These are phyloP conservation scores for Lipomyces oligophaga DNA, from an alignment of 805 yeast genomes.

Conservation along the genomic window DNA sequence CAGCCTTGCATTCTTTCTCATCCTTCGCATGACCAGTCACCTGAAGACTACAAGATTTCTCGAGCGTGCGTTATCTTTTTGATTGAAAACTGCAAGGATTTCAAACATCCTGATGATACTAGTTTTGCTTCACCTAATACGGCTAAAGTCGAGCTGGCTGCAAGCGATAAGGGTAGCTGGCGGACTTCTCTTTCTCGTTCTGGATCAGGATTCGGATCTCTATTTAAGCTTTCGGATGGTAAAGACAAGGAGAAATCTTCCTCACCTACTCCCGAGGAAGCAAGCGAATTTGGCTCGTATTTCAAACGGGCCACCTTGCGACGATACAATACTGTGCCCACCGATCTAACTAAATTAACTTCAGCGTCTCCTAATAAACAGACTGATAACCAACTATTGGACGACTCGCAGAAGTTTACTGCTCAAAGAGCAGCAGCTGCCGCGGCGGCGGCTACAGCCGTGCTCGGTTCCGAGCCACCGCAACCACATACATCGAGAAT, in stretches of 20 bases:
- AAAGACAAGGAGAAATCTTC: conserved; percentile 4
- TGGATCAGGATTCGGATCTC: conserved; percentile 6
- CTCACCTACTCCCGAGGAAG: neutral
- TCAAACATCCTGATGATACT: conserved; percentile 34
- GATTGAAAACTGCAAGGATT: conserved; percentile 76
- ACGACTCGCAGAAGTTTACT: neutral
- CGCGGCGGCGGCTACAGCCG: neutral
- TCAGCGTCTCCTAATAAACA: neutral
- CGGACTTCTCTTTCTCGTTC: conserved; percentile 12
- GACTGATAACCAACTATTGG: neutral
- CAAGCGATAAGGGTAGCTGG: neutral
- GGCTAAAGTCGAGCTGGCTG: neutral
- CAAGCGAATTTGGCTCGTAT: neutral
- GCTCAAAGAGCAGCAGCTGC: conserved; percentile 2
- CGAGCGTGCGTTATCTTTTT: conserved; percentile 83
- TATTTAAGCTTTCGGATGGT: conserved; percentile 1
- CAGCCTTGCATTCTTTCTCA: conserved; percentile 95
- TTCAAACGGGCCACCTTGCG: conserved; percentile 2
- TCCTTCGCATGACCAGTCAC: conserved; percentile 87
- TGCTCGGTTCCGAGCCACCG: neutral
- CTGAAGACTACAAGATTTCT: conserved; percentile 84
- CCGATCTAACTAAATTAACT: conserved; percentile 1
- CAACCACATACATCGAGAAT: neutral
- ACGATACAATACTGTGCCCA: conserved; percentile 13
- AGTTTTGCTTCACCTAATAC: neutral